These are phyloP conservation scores for Metschnikowia proteae DNA, from an alignment of 805 yeast genomes.

Conservation along the genomic window DNA sequence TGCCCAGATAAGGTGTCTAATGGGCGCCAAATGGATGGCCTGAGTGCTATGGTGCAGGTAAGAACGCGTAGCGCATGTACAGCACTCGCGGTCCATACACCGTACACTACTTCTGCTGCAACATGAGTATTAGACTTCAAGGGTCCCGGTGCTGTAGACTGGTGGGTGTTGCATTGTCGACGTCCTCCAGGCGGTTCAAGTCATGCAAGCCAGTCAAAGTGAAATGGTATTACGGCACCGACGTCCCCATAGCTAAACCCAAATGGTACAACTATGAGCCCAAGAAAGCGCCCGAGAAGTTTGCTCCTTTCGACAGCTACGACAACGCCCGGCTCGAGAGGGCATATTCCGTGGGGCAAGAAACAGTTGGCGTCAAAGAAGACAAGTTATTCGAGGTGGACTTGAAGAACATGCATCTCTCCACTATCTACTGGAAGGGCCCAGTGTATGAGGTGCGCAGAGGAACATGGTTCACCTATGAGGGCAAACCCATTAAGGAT, in stretches of 20 bases:
- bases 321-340: conserved; percentile 65
- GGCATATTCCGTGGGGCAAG: conserved; percentile 26
- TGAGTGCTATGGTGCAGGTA: not conserved
- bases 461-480: conserved; percentile 75
- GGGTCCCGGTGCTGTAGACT: not conserved
- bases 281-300: conserved; percentile 50
- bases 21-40: not conserved
- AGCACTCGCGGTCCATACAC: not conserved
- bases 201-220: conserved; percentile 14
- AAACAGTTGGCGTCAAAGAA: conserved; percentile 63
- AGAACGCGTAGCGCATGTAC: not conserved
- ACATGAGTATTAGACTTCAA: not conserved
- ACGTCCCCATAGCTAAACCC: conserved; percentile 69
- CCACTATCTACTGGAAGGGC: conserved; percentile 86
- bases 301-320: conserved; percentile 58
- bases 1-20: too few relatives aligned
- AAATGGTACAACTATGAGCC: conserved; percentile 51
- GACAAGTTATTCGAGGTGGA: conserved; percentile 78
- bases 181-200: not conserved
- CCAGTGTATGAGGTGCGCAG: conserved; percentile 78
- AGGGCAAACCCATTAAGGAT: conserved; percentile 52
- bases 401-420: conserved; percentile 47
- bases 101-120: not conserved
- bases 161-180: not conserved
- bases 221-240: conserved; percentile 84